Base-by-base conservation (phyloP, 1,139 yeast species). In the Geotrichum histeridarum region DNA sequence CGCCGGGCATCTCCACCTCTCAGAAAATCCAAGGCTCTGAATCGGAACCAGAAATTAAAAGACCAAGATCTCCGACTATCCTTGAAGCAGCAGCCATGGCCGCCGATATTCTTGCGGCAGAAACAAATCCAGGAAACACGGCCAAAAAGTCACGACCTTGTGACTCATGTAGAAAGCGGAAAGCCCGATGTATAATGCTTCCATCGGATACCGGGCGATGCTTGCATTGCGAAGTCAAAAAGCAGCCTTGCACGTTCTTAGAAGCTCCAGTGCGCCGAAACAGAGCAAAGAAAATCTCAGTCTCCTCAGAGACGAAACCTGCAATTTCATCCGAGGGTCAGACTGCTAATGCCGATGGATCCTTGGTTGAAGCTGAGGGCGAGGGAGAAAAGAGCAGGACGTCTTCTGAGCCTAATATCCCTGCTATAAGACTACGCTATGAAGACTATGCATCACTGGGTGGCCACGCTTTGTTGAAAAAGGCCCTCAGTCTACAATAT, bases 391-490 rank as follows among this genome's bases (percentile, higher is more conserved):
- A n/a, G 17, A 42, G 36, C 33, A 30, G 17, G 3, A n/a, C 46
- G 17, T 27, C 46, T 7, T 12, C 46, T 11, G 46, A 42, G 15
- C 35, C 39, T 11, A 33, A 30, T 14, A 31, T 22, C 15, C 31
- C 42, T 17, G 38, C 56, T 49, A 60, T 3, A 51, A 59, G 17
- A 70, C 71, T 17, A 60, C 69, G 41, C 15, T 55, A 55, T 4
- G 68, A 65, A 31, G 76, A 73, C 56, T 72, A 72, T 55, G 64
- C 73, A 1, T 58, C 63, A 11, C 53, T 72, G 7, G 67, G 71
- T 2, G 75, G 74, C 7, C 67, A 70, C 35, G 67, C 73, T 1
- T 59, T 73, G 35, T 64, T 72, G 31, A 72, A 73, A 55, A 70
- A 70, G 51, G 70, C 76, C 3, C 63, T 72, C 27, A 65, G 72